Percentiles rank a stretch among this genome's conserved stretches.
Conservation (phyloP, 1,284 basidiomycete genomes). For the Sparassis latifolia region DNA sequence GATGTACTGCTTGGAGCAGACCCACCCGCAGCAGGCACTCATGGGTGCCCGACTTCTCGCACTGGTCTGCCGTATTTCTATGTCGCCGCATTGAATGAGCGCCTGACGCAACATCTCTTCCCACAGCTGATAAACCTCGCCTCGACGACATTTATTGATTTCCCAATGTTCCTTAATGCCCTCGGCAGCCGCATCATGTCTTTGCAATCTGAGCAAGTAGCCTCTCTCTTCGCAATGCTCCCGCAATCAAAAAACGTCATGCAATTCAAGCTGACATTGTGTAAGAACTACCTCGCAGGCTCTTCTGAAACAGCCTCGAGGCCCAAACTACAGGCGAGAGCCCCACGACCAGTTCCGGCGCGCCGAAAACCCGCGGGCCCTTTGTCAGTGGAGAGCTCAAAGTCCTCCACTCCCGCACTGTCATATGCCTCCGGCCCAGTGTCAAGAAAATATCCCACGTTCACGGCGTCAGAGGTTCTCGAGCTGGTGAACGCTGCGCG, state of each 20-base stretch:
- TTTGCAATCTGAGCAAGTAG: conserved; percentile 27
- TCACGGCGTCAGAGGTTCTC: conserved; percentile 29
- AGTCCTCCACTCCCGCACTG: conserved; percentile 4
- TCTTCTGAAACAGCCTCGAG: conserved; percentile 7
- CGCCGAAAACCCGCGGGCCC: conserved; percentile 1
- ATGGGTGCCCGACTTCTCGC: conserved; percentile 47
- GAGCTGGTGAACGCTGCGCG: conserved; percentile 21
- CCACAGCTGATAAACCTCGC: conserved; percentile 50
- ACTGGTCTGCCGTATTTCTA: conserved; percentile 32
- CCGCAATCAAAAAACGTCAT: conserved; percentile 31
- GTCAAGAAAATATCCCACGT: conserved; percentile 11
- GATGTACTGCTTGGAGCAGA: conserved; percentile 41
- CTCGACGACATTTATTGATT: conserved; percentile 41
- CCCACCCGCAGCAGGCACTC: conserved; percentile 28
- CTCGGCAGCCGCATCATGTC: conserved; percentile 39
- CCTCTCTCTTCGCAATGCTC: conserved; percentile 36
- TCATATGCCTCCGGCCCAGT: too few relatives aligned
- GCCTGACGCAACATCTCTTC: not conserved
- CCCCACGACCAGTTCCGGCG: conserved; percentile 12
- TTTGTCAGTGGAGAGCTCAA: conserved; percentile 1
- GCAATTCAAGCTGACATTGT: conserved; percentile 45
- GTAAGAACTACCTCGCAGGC: conserved; percentile 29
- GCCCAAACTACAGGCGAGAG: conserved; percentile 28
- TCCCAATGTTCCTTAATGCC: conserved; percentile 40
- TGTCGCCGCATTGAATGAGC: not conserved